Evolutionary conservation across 257 asterid species (phyloP), one percentile per base, ranked within the genome.

Genomic region (Solanum ossicruentum): DNA sequence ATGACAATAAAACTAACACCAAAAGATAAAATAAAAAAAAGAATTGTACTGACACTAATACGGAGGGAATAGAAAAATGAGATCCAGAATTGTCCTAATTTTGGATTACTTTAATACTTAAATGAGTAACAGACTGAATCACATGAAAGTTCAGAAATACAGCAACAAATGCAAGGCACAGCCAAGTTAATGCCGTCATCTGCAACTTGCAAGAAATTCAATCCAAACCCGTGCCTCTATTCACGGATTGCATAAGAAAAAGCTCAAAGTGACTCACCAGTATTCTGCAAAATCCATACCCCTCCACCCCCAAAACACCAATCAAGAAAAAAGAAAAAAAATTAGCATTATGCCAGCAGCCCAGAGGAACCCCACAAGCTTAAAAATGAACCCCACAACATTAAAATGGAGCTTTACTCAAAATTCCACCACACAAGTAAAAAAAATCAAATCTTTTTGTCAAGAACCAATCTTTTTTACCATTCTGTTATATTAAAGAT

Each of bases 241-340:
- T 94, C 97, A 92, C 97, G 94, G 98, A 88, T 91, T 89, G 84
- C 94, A 88, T 86, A 88, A 92, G 75, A 91, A 81, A 90, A 90
- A 86, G 84, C 85, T 86, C 87, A 26, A 77, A 51, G 9, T 77
- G 10, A 77, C 41, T 36, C 52, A 51, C 47, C 63, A 26, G 23
- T 52, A 13, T 49, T 26, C 77, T 15, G 81, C 83, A 79, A 47
- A 21, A 85, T 56, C 86, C 75, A 82, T 82, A 51, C 47, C 80
- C 85, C 58, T 5, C 86, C 58, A 5, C 63, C 61, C 63, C 80
- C 86, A 3, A 36, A 12, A n/a, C 47, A 47, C 77, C 84, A 54
- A 63, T 36, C 8, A 55, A 52, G 39, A 10, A 66, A 45, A 23
- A 45, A 36, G n/a, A 23, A 49, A 23, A 7, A 21, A 3, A 8